phyloP scores from a whole-genome alignment of 805 yeast genomes.

The Candida suzukii region DNA sequence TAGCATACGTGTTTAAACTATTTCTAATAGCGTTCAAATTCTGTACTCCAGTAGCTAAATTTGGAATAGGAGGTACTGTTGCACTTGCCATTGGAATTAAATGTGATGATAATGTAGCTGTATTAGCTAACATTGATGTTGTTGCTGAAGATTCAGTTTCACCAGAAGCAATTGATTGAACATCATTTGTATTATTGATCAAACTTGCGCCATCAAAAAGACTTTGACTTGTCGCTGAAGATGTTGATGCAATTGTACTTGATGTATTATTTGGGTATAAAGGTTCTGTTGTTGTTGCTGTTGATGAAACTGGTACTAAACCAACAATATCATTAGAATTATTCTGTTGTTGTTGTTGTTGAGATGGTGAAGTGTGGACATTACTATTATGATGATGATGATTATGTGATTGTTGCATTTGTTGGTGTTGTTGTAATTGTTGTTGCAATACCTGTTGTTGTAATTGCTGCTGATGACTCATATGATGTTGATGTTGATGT shows the following conservation, averaged over 20 bases:
- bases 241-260: background rate
- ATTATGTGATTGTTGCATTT: background rate
- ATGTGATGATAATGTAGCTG: no score
- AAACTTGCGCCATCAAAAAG: background rate
- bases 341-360: no score
- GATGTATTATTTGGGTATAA: background rate
- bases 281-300: no score
- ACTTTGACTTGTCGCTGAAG: background rate
- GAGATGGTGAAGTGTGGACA: background rate
- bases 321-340: no score
- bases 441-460: no score
- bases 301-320: no score
- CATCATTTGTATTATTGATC: background rate
- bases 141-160: background rate
- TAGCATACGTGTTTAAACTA: background rate
- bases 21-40: background rate
- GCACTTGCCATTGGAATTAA: background rate
- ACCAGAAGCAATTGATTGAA: background rate
- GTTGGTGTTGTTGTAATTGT: background rate
- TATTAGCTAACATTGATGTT: background rate
- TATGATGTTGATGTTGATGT: slow-evolving; percentile 2
- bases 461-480: background rate
- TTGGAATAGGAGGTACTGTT: background rate
- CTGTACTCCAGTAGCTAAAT: background rate
- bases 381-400: background rate